phyloP scores from a whole-genome alignment of 106 monocot genomes.

The Dioscorea alata region DNA sequence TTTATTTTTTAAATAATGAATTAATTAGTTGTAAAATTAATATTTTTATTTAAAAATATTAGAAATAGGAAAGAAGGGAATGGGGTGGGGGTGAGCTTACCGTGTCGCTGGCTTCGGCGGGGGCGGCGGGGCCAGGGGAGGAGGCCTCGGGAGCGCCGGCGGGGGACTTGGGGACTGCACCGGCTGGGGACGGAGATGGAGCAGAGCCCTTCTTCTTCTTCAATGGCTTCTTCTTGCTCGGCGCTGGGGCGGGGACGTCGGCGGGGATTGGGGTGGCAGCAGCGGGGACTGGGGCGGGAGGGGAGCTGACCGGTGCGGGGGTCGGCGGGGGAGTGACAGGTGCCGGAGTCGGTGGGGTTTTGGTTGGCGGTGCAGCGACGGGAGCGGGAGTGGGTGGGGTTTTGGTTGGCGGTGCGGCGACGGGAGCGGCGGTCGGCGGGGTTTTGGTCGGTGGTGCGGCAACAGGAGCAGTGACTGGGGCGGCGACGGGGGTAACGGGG shows the following conservation, averaged over 20 bases:
- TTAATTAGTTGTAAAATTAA: background rate
- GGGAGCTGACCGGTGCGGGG: background rate
- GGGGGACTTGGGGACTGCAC: background rate
- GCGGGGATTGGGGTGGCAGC: constrained; percentile 4
- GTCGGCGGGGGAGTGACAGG: background rate
- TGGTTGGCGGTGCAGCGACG: background rate
- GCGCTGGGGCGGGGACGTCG: constrained; percentile 19
- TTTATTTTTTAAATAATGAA: background rate
- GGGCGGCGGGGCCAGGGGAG: background rate
- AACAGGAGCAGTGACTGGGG: constrained; percentile 1
- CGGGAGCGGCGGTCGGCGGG: constrained; percentile 2
- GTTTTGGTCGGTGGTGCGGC: background rate
- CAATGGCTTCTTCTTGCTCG: constrained; percentile 16
- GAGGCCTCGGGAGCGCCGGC: constrained; percentile 2
- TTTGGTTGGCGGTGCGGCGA: background rate
- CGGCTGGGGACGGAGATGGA: constrained; percentile 2
- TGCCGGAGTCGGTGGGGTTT: background rate
- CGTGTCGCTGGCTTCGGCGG: constrained; percentile 6
- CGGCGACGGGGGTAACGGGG: background rate
- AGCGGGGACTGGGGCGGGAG: constrained; percentile 1
- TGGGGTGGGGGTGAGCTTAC: background rate
- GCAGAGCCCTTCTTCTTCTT: constrained; percentile 11
- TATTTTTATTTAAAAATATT: background rate
- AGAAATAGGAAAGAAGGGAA: background rate
- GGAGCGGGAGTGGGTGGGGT: constrained; percentile 3